Conservation (phyloP, 192 early-diverging fungal species). For the Backusella macrospora region DNA sequence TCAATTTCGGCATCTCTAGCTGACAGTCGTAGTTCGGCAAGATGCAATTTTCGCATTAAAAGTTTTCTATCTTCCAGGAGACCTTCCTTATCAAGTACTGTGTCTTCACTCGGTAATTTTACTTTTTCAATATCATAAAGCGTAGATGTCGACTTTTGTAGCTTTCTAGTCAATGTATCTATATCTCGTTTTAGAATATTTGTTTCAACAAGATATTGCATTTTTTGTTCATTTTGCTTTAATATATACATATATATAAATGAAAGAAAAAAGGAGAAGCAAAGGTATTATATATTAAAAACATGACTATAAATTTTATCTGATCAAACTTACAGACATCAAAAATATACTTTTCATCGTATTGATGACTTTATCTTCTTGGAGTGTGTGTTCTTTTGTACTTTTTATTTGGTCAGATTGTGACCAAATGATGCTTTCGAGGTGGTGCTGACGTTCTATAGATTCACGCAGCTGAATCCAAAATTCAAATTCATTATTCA, state of each 20-base stretch:
- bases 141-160: slow-evolving; percentile 24
- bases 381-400: background rate
- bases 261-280: background rate
- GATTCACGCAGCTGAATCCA: slow-evolving; percentile 27
- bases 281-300: too few species aligned
- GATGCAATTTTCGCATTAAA: slow-evolving; percentile 35
- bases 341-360: slow-evolving; percentile 33
- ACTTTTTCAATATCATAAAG: slow-evolving; percentile 31
- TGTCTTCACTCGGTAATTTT: slow-evolving; percentile 26
- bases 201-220: slow-evolving; percentile 35
- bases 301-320: too few species aligned
- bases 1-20: slow-evolving; percentile 41
- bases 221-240: slow-evolving; percentile 40
- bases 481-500: slow-evolving; percentile 7
- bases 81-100: slow-evolving; percentile 16
- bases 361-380: slow-evolving; percentile 15
- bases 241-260: background rate
- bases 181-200: slow-evolving; percentile 41
- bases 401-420: slow-evolving; percentile 29
- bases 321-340: slow-evolving; percentile 16
- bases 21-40: slow-evolving; percentile 34
- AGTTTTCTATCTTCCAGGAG: slow-evolving; percentile 25
- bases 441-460: slow-evolving; percentile 22
- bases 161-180: slow-evolving; percentile 28
- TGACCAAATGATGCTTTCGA: slow-evolving; percentile 27